Evolutionary conservation across 2,329 filamentous ascomycete genomes (phyloP).

Genomic region (Penicillium sp.): DNA sequence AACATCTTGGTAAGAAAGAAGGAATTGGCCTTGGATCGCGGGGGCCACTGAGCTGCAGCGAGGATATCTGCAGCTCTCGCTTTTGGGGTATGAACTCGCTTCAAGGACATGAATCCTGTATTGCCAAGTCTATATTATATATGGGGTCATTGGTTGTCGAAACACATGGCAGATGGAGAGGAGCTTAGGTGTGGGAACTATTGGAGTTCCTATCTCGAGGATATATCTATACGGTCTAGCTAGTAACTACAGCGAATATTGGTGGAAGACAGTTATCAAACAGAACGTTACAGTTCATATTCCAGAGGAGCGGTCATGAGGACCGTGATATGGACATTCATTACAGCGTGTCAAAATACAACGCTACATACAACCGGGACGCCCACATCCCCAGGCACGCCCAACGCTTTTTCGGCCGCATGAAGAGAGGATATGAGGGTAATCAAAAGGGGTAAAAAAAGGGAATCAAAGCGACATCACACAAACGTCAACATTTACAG

Average conservation of each 20-base stretch:
- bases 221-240: neutral
- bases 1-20: neutral
- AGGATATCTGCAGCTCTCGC: constrained; percentile 18
- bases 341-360: constrained; percentile 27
- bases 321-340: constrained; percentile 22
- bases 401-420: constrained; percentile 20
- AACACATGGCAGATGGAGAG: constrained; percentile 18
- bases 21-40: constrained; percentile 4
- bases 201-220: neutral
- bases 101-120: neutral
- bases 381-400: constrained; percentile 20
- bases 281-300: constrained; percentile 9
- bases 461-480: constrained; percentile 7
- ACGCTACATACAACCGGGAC: constrained; percentile 29
- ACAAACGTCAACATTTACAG: constrained; percentile 54
- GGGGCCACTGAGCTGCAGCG: constrained; percentile 20
- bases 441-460: constrained; percentile 12
- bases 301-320: constrained; percentile 8
- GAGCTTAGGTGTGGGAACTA: neutral
- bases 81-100: constrained; percentile 12
- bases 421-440: constrained; percentile 13
- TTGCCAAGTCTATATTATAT: constrained; percentile 2
- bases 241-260: neutral
- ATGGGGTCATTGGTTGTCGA: constrained; percentile 1
- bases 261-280: neutral